Conservation (phyloP, 805 yeast genomes). For the Candida taoyuanica region DNA sequence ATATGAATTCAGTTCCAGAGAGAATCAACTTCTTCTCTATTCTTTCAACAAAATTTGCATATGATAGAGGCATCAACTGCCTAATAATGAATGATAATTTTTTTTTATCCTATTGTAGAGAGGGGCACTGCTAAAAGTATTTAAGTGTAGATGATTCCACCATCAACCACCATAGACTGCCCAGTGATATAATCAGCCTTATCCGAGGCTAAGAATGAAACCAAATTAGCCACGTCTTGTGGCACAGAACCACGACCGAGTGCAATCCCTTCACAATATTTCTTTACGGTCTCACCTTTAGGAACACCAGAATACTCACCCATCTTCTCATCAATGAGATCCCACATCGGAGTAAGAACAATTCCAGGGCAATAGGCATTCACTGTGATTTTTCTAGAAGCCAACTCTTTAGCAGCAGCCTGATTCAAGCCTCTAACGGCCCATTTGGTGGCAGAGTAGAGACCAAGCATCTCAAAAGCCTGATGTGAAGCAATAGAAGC, state of each 20-base stretch:
- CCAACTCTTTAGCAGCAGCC: slow-evolving; percentile 35
- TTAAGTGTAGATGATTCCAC: slow-evolving; percentile 29
- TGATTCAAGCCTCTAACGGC: slow-evolving; percentile 35
- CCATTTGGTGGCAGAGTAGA: slow-evolving; percentile 33
- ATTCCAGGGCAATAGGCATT: slow-evolving; percentile 37
- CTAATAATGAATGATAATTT: slow-evolving; percentile 3
- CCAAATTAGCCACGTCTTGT: slow-evolving; percentile 34
- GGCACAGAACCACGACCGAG: slow-evolving; percentile 33
- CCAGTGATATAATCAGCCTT: slow-evolving; percentile 35
- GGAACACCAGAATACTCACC: slow-evolving; percentile 23
- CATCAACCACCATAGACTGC: slow-evolving; percentile 32
- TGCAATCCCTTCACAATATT: slow-evolving; percentile 28
- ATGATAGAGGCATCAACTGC: slow-evolving; percentile 19
- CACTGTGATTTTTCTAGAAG: slow-evolving; percentile 31
- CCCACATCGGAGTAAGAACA: slow-evolving; percentile 35
- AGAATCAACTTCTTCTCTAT: slow-evolving; percentile 8
- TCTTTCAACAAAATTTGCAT: slow-evolving; percentile 7
- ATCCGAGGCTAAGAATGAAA: slow-evolving; percentile 33
- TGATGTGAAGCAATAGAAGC: slow-evolving; percentile 32
- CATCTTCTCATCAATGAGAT: slow-evolving; percentile 25
- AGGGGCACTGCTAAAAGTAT: too few species aligned
- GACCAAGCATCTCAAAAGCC: slow-evolving; percentile 28
- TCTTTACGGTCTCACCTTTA: slow-evolving; percentile 27
- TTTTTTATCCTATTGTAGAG: too few species aligned
- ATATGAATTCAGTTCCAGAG: slow-evolving; percentile 10